Evolutionary conservation across 345 rosid species (phyloP), one percentile per base, ranked within the genome.

Genomic region (Salix brachista): DNA sequence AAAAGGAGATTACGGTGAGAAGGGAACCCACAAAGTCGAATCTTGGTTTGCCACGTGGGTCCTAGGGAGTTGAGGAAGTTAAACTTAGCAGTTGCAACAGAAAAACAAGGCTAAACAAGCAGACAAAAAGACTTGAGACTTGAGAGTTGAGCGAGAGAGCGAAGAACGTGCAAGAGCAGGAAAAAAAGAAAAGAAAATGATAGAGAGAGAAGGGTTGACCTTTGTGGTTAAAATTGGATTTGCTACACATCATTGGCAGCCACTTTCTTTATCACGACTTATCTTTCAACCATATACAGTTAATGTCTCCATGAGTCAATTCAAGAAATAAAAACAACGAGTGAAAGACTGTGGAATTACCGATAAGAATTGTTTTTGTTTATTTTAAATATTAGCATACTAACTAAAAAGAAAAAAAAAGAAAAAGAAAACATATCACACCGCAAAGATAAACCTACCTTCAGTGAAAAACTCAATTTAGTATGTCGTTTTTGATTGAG

Each of bases 31-130:
- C 70, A 75, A 34, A 19, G 54, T 66, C 82, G 86, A 86, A 82
- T 77, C 83, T 78, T 77, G 78, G 85, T 42, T 37, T 37, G 78
- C 66, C 62, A 23, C 16, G 78, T 73, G 78, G 84, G 85, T 69
- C 82, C 79, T 54, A 39, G 72, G 78, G 73, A 73, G 84, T 87
- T 70, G 85, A 71, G 86, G 88, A 78, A 73, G 85, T 83, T 84
- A 80, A 88, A 81, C 79, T 44, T 77, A 81, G 86, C 89, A 65
- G 87, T 84, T 82, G 86, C 86, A 71, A 70, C 80, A 42, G 70
- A 73, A 79, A 70, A 75, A 5, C 78, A 58, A 44, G 54, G 41
- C 70, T 21, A 67, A 67, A 54, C 52, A 56, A 46, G 28, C 56
- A 65, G 54, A 37, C 78, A 50, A 54, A 19, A 2, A n/a, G n/a